These are phyloP conservation scores for Salvia rosmarinus DNA, from an alignment of 257 asterid species.

Conservation along the genomic window DNA sequence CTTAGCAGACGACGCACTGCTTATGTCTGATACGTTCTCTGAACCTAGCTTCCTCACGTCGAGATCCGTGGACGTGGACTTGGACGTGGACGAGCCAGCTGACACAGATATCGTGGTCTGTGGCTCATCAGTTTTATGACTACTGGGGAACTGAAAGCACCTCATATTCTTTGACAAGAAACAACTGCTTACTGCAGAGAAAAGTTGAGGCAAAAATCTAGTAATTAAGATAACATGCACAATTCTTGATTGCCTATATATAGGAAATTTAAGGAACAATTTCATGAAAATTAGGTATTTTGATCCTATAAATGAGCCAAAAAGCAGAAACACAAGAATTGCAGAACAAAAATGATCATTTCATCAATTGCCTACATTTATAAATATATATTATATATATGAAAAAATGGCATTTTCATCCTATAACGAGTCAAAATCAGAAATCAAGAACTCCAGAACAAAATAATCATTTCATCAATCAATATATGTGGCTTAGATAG, in stretches of 20 bases:
- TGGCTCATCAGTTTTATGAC: conserved; percentile 45
- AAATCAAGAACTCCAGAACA: conserved; percentile 14
- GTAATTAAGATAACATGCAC: background rate
- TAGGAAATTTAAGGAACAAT: no score
- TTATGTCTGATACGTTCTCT: conserved; percentile 62
- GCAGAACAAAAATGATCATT: conserved; percentile 18
- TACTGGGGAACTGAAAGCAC: conserved; percentile 62
- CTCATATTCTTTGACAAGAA: conserved; percentile 44
- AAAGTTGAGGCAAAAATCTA: background rate
- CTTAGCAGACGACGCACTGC: conserved; percentile 66
- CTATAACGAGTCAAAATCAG: background rate
- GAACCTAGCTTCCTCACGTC: conserved; percentile 59
- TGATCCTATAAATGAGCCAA: background rate
- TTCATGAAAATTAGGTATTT: background rate
- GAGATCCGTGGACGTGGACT: conserved; percentile 54
- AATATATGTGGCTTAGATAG: background rate
- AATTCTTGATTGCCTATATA: background rate
- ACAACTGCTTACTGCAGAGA: conserved; percentile 21
- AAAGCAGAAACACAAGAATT: conserved; percentile 4
- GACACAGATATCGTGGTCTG: conserved; percentile 52
- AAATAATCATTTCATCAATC: conserved; percentile 17
- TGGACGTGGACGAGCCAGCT: conserved; percentile 47
- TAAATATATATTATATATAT: background rate
- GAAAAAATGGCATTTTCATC: background rate
- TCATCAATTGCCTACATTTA: background rate